These are phyloP conservation scores for Vaccinium corymbosum DNA, from an alignment of 148 eudicot genomes.

Conservation along the genomic window DNA sequence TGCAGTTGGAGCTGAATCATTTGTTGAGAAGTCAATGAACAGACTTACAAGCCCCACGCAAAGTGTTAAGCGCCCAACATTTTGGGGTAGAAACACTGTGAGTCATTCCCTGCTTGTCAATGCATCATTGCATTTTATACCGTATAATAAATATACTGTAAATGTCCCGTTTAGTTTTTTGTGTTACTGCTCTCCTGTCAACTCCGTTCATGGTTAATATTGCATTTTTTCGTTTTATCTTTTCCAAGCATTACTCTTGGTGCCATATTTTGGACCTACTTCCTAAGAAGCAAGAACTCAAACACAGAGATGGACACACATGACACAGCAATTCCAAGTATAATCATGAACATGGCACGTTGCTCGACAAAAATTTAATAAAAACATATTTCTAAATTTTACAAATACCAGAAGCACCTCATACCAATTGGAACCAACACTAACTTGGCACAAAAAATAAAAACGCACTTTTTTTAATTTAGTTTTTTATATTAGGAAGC, in stretches of 20 bases:
- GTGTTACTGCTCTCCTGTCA: not conserved
- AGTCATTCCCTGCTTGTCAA: constrained; percentile 27
- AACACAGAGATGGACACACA: too few relatives aligned
- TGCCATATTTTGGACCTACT: constrained; percentile 2
- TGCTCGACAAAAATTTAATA: too few relatives aligned
- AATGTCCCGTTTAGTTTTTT: not conserved
- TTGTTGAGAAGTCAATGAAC: constrained; percentile 49
- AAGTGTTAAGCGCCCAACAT: constrained; percentile 59
- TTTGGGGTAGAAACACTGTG: constrained; percentile 85
- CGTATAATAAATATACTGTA: not conserved
- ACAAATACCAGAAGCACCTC: too few relatives aligned
- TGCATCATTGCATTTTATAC: not conserved
- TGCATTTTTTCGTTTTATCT: not conserved
- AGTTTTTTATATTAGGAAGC: not conserved
- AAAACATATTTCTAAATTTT: too few relatives aligned
- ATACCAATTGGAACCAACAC: too few relatives aligned
- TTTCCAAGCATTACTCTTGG: not conserved
- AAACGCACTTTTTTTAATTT: not conserved
- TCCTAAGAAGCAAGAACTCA: too few relatives aligned
- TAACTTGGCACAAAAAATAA: too few relatives aligned
- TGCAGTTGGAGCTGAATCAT: constrained; percentile 47
- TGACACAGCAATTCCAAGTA: too few relatives aligned
- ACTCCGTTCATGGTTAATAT: not conserved
- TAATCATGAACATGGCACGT: too few relatives aligned
- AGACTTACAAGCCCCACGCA: constrained; percentile 43